Evolutionary conservation across 2,329 filamentous ascomycete genomes (phyloP).

Genomic region (Basipetospora chlamydospora): DNA sequence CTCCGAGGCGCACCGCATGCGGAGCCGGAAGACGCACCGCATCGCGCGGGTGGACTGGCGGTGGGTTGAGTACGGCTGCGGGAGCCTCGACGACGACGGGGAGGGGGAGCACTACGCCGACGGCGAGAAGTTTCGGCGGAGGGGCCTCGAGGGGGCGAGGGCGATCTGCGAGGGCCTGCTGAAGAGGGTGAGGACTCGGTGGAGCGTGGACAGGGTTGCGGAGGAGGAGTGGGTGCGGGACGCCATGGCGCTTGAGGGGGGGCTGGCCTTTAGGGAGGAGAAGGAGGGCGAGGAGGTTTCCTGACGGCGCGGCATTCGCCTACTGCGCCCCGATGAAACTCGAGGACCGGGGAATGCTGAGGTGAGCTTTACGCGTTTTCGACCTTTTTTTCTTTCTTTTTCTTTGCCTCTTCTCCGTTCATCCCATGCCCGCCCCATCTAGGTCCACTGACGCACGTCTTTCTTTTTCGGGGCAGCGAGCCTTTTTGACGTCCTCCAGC

Average conservation of each 20-base stretch:
- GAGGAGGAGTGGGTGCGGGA: slow-evolving; percentile 60
- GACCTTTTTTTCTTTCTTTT: neutral
- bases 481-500: no score
- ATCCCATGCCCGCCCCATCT: no score
- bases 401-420: neutral
- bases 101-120: slow-evolving; percentile 74
- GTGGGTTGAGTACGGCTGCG: slow-evolving; percentile 72
- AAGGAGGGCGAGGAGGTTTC: slow-evolving; percentile 38
- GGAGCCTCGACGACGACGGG: no score
- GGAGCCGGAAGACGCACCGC: slow-evolving; percentile 76
- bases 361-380: no score
- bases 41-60: slow-evolving; percentile 93
- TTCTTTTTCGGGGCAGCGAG: no score
- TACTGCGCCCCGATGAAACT: no score
- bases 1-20: slow-evolving; percentile 59
- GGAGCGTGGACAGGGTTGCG: slow-evolving; percentile 59
- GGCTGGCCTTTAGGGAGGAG: slow-evolving; percentile 44
- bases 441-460: no score
- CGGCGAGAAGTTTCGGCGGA: slow-evolving; percentile 43
- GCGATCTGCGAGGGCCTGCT: slow-evolving; percentile 71
- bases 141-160: slow-evolving; percentile 59
- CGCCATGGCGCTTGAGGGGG: slow-evolving; percentile 55
- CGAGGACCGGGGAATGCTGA: no score
- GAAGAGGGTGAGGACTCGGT: slow-evolving; percentile 67
- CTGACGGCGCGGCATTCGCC: no score